These are phyloP conservation scores for Citrus mangshanensis DNA, from an alignment of 345 rosid genomes.

Conservation along the genomic window DNA sequence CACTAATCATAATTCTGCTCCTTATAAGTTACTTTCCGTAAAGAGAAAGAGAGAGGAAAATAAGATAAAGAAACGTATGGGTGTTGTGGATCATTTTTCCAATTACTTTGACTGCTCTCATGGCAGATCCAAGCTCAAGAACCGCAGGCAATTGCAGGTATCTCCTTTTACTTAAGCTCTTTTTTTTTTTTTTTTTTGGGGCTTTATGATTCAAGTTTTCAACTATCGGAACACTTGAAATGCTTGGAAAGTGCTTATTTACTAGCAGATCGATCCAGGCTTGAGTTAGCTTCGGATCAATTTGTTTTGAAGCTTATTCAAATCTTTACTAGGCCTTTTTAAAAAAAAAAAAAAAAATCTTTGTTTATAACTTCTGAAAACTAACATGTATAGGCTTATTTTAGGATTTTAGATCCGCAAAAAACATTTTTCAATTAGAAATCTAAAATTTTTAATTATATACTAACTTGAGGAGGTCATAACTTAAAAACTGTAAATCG, in stretches of 20 bases:
- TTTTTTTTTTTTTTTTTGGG: background rate
- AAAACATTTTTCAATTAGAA: background rate
- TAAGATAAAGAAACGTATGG: constrained; percentile 40
- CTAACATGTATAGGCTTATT: no score
- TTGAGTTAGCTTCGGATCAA: background rate
- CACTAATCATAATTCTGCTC: background rate
- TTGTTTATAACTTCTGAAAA: no score
- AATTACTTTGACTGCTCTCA: constrained; percentile 71
- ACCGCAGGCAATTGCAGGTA: constrained; percentile 82
- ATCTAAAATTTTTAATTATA: background rate
- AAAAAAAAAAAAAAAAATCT: no score
- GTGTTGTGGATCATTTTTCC: constrained; percentile 83
- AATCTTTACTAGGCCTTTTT: background rate
- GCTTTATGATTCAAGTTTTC: background rate
- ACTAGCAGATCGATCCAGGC: background rate
- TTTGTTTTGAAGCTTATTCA: background rate
- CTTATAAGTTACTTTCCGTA: background rate
- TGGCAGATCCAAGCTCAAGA: constrained; percentile 49
- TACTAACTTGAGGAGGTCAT: background rate
- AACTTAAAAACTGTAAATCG: background rate
- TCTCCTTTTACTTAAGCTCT: background rate
- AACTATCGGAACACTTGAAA: background rate
- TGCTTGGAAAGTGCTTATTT: background rate
- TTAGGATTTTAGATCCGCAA: background rate
- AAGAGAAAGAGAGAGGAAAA: background rate